phyloP scores from a whole-genome alignment of 2,329 filamentous ascomycete species.

The Furcasterigmium furcatum region DNA sequence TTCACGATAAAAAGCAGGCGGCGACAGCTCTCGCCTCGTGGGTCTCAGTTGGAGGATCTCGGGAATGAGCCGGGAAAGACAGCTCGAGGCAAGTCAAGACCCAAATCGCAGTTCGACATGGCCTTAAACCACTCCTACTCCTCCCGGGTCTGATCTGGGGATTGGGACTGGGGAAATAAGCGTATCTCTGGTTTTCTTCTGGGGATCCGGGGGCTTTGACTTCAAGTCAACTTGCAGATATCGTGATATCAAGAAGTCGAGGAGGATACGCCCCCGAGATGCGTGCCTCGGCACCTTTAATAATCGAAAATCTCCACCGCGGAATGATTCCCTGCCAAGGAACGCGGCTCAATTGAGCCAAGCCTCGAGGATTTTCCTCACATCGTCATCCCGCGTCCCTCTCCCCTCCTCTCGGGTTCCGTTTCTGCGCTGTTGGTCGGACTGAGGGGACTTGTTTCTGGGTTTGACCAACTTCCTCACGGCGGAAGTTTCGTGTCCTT shows the following conservation, averaged over 20 bases:
- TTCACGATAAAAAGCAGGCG: not conserved
- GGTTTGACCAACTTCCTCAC: no score
- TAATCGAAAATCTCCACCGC: not conserved
- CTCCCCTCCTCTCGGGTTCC: not conserved
- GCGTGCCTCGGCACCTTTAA: not conserved
- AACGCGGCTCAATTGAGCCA: not conserved
- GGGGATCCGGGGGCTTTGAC: not conserved
- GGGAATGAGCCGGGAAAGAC: not conserved
- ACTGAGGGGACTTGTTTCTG: no score
- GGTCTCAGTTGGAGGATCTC: not conserved
- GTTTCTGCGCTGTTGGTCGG: not conserved
- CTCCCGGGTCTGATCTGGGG: not conserved
- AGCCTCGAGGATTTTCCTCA: not conserved
- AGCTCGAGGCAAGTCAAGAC: not conserved
- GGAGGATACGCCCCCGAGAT: not conserved
- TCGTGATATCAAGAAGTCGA: no score
- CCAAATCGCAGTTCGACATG: not conserved
- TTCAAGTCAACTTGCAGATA: no score
- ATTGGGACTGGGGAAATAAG: slow-evolving; percentile 1
- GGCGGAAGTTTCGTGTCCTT: no score
- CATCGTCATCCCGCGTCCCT: no score
- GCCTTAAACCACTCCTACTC: no score
- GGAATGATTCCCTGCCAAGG: not conserved
- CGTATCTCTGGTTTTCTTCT: not conserved
- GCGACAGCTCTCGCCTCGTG: no score